Conservation (phyloP, 164 flowering plant genomes). For the Cinnamomum chago region DNA sequence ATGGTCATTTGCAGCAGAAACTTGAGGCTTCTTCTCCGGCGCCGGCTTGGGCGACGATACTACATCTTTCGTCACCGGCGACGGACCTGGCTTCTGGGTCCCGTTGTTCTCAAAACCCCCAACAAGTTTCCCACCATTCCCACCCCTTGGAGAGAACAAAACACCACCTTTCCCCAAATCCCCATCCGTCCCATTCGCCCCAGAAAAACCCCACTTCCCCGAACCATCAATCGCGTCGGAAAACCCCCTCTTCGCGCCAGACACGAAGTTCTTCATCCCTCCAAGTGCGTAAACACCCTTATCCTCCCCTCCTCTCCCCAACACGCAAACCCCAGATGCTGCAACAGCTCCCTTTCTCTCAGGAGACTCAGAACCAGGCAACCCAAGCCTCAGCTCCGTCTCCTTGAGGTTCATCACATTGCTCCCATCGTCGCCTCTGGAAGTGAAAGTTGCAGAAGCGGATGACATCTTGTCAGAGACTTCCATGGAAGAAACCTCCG, state of each 20-base stretch:
- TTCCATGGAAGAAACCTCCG: slow-evolving; percentile 43
- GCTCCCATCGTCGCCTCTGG: slow-evolving; percentile 14
- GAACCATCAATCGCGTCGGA: slow-evolving; percentile 54
- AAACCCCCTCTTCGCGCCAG: slow-evolving; percentile 76
- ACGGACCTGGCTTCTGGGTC: slow-evolving; percentile 26
- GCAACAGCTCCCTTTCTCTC: slow-evolving; percentile 29
- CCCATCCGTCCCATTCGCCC: slow-evolving; percentile 43
- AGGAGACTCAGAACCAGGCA: slow-evolving; percentile 84
- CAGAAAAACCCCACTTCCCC: slow-evolving; percentile 64
- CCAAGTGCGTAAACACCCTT: slow-evolving; percentile 19
- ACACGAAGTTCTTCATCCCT: slow-evolving; percentile 35
- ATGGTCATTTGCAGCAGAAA: slow-evolving; percentile 36
- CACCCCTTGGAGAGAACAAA: slow-evolving; percentile 44
- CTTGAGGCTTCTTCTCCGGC: slow-evolving; percentile 51
- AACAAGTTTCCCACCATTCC: slow-evolving; percentile 26
- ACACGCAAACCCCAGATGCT: slow-evolving; percentile 4
- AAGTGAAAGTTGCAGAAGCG: slow-evolving; percentile 15
- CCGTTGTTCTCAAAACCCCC: slow-evolving; percentile 23
- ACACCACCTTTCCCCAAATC: slow-evolving; percentile 34
- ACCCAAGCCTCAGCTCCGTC: slow-evolving; percentile 87
- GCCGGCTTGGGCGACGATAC: slow-evolving; percentile 27
- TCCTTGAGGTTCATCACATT: slow-evolving; percentile 27
- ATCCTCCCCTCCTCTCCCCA: slow-evolving; percentile 18
- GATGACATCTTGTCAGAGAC: slow-evolving; percentile 41
- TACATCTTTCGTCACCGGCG: slow-evolving; percentile 31